Evolutionary conservation across 352 stramenopile genomes (phyloP).

Genomic region (Pythium biforme): DNA sequence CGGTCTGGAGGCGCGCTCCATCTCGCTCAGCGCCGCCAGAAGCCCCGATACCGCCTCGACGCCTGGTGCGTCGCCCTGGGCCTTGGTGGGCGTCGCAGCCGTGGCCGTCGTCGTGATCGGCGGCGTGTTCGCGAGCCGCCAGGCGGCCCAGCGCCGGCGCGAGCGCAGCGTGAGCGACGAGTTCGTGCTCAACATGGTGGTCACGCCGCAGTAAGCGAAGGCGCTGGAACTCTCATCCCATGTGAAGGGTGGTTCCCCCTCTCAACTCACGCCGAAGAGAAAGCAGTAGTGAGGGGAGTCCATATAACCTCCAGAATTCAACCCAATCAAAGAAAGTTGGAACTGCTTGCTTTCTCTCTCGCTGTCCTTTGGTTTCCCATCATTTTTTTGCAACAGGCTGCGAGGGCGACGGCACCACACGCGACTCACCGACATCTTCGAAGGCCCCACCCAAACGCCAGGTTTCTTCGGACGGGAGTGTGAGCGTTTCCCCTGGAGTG

Average conservation of each 20-base stretch:
- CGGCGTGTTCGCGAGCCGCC: neutral
- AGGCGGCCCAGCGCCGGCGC: neutral
- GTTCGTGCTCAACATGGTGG: neutral
- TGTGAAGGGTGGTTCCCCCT: neutral
- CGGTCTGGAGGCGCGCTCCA: neutral
- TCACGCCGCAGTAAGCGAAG: neutral
- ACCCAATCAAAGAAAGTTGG: too few relatives aligned
- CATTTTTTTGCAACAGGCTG: too few relatives aligned
- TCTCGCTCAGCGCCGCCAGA: neutral
- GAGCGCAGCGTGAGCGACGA: neutral
- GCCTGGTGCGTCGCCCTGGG: neutral
- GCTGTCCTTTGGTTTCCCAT: too few relatives aligned
- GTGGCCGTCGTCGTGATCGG: neutral
- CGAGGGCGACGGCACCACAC: too few relatives aligned
- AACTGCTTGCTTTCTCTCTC: too few relatives aligned
- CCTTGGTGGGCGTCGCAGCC: neutral
- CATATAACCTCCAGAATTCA: too few relatives aligned
- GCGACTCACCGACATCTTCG: too few relatives aligned
- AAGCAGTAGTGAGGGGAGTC: too few relatives aligned
- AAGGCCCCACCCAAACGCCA: too few relatives aligned
- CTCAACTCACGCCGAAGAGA: neutral
- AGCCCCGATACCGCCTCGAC: neutral
- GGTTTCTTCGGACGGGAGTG: too few relatives aligned
- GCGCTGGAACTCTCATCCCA: neutral
- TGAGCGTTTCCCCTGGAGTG: too few relatives aligned